These are phyloP conservation scores for Exutisphaerella laricina DNA, from an alignment of 2,329 filamentous ascomycete species.

Conservation along the genomic window DNA sequence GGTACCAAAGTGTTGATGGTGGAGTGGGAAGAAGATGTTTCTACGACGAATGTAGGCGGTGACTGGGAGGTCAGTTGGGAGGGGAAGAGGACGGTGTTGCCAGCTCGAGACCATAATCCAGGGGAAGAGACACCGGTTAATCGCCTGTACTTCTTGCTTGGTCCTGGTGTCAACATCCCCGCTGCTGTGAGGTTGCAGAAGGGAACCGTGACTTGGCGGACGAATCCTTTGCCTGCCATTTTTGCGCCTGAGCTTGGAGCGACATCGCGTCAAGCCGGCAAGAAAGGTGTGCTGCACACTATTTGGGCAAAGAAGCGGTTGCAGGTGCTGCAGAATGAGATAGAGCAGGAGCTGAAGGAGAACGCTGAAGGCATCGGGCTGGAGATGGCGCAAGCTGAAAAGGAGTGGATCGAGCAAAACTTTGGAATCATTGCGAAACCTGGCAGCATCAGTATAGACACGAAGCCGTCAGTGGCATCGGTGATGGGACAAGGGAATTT, in stretches of 20 bases:
- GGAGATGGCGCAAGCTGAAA: slow-evolving; percentile 77
- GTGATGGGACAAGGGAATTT: slow-evolving; percentile 20
- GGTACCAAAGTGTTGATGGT: slow-evolving; percentile 92
- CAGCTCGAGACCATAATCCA: slow-evolving; percentile 52
- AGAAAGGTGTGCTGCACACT: slow-evolving; percentile 79
- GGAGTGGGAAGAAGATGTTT: slow-evolving; percentile 69
- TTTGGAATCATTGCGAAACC: slow-evolving; percentile 58
- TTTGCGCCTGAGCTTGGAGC: slow-evolving; percentile 71
- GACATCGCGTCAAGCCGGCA: slow-evolving; percentile 60
- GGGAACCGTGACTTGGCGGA: slow-evolving; percentile 48
- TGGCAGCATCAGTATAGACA: slow-evolving; percentile 35
- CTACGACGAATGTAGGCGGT: slow-evolving; percentile 42
- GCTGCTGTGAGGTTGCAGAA: slow-evolving; percentile 60
- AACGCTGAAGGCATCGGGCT: slow-evolving; percentile 79
- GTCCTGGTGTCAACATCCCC: slow-evolving; percentile 65
- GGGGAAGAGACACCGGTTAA: slow-evolving; percentile 35
- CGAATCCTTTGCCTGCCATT: slow-evolving; percentile 80
- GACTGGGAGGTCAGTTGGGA: slow-evolving; percentile 81
- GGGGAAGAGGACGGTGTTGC: slow-evolving; percentile 65
- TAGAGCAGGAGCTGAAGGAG: slow-evolving; percentile 62
- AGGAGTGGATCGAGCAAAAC: slow-evolving; percentile 76
- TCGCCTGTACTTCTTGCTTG: slow-evolving; percentile 74
- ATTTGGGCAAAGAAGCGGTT: slow-evolving; percentile 84
- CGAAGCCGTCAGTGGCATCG: slow-evolving; percentile 28
- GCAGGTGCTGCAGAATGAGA: slow-evolving; percentile 69